Base-by-base conservation (phyloP, 2,329 filamentous ascomycete species). In the Knoxdaviesia capensis region DNA sequence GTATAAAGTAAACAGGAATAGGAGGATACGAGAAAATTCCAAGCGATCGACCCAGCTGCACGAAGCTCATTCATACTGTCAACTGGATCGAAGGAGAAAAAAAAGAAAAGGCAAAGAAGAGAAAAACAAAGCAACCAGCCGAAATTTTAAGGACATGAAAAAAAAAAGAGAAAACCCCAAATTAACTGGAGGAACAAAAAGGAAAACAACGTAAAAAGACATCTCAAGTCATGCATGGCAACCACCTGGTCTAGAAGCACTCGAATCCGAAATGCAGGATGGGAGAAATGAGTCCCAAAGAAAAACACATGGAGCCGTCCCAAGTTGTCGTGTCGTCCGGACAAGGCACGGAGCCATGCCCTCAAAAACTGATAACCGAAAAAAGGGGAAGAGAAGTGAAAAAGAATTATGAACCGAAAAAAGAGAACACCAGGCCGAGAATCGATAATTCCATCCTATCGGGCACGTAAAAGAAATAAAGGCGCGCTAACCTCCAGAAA, bases 91-190 rank as follows among this genome's bases (percentile, higher is more conserved):
- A 36, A 11, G 33, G 6, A 39, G 7, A 35, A 33, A 31, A 34
- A 28, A 29, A 33, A 29, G 6, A 38, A 31, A 11, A 6, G 31
- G 37, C 28, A 11, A 39, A 28, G 37, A 20, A 36, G 37, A 11
- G 11, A 11, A 11, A 40, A 36, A 32, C 7, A 34, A 39, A 35
- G 32, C 31, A 29, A 39, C 34, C 31, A 10, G 32, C 31, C 35
- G 38, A 41, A 28, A 20, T 20, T 20, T 48, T 51, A 52, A 49
- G 48, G 47, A 51, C 54, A 48, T 44, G 48, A 45, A 47, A 6
- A 30, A 38, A 35, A 37, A 43, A 34, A 42, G 37, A 41, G 36
- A 40, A 41, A 45, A 41, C 10, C 32, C 32, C 44, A 38, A 39
- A 31, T 30, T 7, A 31, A 33, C 40, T n/a, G n/a, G n/a, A 38